phyloP scores from a whole-genome alignment of 371 early-diverging fungal genomes.

The Zychaea mexicana region DNA sequence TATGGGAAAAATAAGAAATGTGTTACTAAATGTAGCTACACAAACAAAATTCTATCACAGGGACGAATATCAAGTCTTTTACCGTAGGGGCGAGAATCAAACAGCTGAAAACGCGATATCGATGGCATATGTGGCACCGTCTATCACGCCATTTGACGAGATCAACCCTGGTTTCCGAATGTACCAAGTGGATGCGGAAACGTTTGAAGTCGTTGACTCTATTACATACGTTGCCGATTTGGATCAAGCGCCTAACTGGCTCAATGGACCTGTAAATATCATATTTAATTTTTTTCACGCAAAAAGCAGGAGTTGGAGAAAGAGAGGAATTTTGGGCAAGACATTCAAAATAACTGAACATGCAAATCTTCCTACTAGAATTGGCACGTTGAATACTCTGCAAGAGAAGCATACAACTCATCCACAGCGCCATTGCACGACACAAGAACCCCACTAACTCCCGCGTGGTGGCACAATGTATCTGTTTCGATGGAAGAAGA shows the following conservation, averaged over 20 bases:
- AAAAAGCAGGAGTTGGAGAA: background rate
- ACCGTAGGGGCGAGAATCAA: conserved; percentile 37
- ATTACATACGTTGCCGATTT: conserved; percentile 57
- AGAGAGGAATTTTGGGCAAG: background rate
- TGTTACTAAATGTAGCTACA: no score
- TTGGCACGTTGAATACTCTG: conserved; percentile 67
- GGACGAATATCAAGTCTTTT: conserved; percentile 58
- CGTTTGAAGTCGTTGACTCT: conserved; percentile 61
- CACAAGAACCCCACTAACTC: conserved; percentile 39
- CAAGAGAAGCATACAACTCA: conserved; percentile 45
- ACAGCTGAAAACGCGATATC: conserved; percentile 45
- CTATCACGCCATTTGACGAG: conserved; percentile 52
- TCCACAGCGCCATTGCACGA: conserved; percentile 24
- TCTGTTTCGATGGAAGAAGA: conserved; percentile 50
- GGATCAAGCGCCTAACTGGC: conserved; percentile 43
- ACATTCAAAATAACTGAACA: background rate
- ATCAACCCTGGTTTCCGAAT: conserved; percentile 60
- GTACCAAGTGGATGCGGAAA: conserved; percentile 55
- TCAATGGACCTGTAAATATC: conserved; percentile 35
- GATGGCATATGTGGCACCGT: conserved; percentile 56
- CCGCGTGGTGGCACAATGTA: conserved; percentile 66
- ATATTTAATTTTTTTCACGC: background rate
- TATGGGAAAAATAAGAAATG: no score
- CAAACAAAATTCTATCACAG: conserved; percentile 10
- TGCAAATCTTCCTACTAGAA: conserved; percentile 24